Evolutionary conservation across 345 rosid species (phyloP), one percentile per base, ranked within the genome.

Genomic region (Heritiera littoralis): DNA sequence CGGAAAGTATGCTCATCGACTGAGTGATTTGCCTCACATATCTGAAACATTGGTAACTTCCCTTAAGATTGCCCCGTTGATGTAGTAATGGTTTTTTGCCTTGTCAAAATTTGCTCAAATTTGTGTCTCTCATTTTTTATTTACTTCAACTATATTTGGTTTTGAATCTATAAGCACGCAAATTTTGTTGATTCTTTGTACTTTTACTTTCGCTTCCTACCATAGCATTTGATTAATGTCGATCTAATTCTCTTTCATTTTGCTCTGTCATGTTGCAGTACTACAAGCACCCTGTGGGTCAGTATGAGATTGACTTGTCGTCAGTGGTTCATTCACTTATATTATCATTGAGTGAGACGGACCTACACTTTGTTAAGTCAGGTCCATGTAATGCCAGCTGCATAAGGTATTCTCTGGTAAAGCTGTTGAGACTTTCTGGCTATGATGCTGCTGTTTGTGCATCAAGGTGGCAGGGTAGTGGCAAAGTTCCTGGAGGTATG

Each of bases 401-500:
- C 89, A 83, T 91, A 70, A 91, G 96, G 77, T 90, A 86, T 83
- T 86, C 82, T 51, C 86, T 93, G 69, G 98, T 91, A 8, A 92
- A 95, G 85, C 90, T 88, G 65, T 81, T 93, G 83, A 88, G 94
- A 80, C 89, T 87, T 66, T 89, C 94, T 1, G 97, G 96, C 40
- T 89, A 93, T 52, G 89, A 93, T 85, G 97, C 99, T 45, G 97
- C 91, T 28, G 94, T 95, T 46, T 95, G 99, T 72, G 79, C 89
- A 18, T 87, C 96, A 9, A 88, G 86, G 86, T 95, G 99, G 97
- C 93, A 87, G 87, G 91, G 93, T 61, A 73, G 84, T 55, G 89
- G 92, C 85, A 95, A 90, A 88, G 96, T 93, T 66, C 98, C 97
- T 23, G 98, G 98, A 88, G 99, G 99, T 95, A 88, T 65, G 87